Conservation (phyloP, 129 eudicot species). For the Cynara cardunculus region DNA sequence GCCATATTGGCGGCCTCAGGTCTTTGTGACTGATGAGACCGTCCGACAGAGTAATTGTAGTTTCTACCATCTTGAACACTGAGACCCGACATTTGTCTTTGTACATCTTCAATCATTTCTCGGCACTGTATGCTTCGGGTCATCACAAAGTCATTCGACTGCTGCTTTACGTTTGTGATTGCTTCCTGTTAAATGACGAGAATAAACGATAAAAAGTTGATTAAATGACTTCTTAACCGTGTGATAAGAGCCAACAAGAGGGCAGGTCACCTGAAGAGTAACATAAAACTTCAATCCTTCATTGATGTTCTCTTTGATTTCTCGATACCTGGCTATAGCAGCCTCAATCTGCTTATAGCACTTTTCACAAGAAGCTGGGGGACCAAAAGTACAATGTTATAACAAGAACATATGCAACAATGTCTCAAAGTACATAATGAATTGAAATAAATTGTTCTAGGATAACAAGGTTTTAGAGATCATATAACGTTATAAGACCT, state of each 20-base stretch:
- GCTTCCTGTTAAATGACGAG: slow-evolving; percentile 62
- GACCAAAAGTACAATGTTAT: not conserved
- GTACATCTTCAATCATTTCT: slow-evolving; percentile 84
- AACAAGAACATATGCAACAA: not conserved
- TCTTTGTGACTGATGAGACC: slow-evolving; percentile 31
- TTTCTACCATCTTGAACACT: slow-evolving; percentile 64
- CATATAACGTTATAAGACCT: too few species aligned
- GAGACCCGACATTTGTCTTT: slow-evolving; percentile 67
- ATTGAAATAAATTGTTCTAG: too few species aligned
- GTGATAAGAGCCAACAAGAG: not conserved
- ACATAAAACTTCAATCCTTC: slow-evolving; percentile 96
- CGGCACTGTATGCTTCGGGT: slow-evolving; percentile 88
- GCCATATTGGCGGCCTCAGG: slow-evolving; percentile 31
- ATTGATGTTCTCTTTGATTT: slow-evolving; percentile 80
- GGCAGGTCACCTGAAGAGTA: slow-evolving; percentile 72
- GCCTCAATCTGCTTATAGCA: slow-evolving; percentile 89
- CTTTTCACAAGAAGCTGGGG: slow-evolving; percentile 72
- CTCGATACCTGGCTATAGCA: slow-evolving; percentile 71
- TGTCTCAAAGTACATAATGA: too few species aligned
- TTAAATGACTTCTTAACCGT: not conserved
- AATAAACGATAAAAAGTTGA: not conserved
- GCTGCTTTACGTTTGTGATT: slow-evolving; percentile 76
- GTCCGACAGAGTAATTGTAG: slow-evolving; percentile 50
- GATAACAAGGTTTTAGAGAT: too few species aligned
- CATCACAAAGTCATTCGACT: slow-evolving; percentile 87